Conservation (phyloP, 2,329 filamentous ascomycete species). For the Colletotrichum shisoi region DNA sequence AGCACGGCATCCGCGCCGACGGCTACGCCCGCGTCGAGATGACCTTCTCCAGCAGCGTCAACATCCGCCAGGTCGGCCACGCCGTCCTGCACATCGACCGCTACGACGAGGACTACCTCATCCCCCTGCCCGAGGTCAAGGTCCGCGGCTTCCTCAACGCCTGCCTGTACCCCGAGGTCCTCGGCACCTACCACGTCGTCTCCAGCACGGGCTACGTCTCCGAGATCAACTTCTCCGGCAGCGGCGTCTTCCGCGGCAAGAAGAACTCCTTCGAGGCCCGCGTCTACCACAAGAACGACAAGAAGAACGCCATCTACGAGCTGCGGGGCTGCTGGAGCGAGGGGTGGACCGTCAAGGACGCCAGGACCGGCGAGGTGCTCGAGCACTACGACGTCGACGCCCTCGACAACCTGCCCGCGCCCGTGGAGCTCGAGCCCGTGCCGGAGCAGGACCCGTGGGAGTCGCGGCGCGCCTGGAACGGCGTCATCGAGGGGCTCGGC, state of each 20-base stretch:
- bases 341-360: slow-evolving; percentile 46
- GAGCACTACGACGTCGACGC: slow-evolving; percentile 52
- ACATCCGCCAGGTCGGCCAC: slow-evolving; percentile 61
- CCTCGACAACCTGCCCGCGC: slow-evolving; percentile 45
- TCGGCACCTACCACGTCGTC: slow-evolving; percentile 55
- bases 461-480: slow-evolving; percentile 79
- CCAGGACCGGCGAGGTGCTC: slow-evolving; percentile 46
- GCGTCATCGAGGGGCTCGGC: slow-evolving; percentile 76
- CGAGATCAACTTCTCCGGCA: slow-evolving; percentile 58
- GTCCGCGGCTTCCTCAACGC: slow-evolving; percentile 58
- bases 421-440: slow-evolving; percentile 56
- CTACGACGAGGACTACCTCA: slow-evolving; percentile 58
- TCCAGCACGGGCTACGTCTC: slow-evolving; percentile 56
- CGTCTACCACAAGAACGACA: slow-evolving; percentile 52
- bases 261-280: slow-evolving; percentile 58
- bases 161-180: slow-evolving; percentile 59
- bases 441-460: slow-evolving; percentile 82
- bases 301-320: slow-evolving; percentile 44
- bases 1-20: slow-evolving; percentile 56
- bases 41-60: slow-evolving; percentile 59
- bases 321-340: slow-evolving; percentile 39
- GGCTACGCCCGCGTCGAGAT: slow-evolving; percentile 63
- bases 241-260: slow-evolving; percentile 55
- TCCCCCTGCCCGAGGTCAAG: slow-evolving; percentile 58
- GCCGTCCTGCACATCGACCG: slow-evolving; percentile 59